phyloP scores from a whole-genome alignment of 106 monocot species.

The Allium fistulosum region DNA sequence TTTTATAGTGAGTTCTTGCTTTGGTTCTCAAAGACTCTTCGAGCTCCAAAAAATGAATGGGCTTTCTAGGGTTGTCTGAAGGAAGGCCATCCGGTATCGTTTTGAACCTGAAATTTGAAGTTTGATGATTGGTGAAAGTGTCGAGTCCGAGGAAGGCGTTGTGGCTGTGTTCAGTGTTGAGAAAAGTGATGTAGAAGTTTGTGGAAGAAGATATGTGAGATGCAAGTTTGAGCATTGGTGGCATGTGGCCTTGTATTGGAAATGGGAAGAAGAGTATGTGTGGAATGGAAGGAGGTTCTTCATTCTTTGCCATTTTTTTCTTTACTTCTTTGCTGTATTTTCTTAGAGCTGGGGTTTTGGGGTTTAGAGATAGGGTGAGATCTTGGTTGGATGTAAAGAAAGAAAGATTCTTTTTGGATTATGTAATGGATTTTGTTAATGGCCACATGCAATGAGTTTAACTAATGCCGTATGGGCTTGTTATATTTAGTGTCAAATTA shows the following conservation, averaged over 20 bases:
- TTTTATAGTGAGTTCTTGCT: constrained; percentile 1
- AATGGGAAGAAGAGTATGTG: constrained; percentile 36
- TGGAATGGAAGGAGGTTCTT: neutral
- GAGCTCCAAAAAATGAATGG: constrained; percentile 4
- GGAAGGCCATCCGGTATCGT: constrained; percentile 52
- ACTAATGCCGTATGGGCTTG: too few species aligned
- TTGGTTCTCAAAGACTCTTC: constrained; percentile 12
- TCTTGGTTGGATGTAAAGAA: too few species aligned
- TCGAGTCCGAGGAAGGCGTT: constrained; percentile 19
- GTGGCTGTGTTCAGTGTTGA: constrained; percentile 11
- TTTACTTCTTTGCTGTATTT: too few species aligned
- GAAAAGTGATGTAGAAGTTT: constrained; percentile 20
- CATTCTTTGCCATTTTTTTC: too few species aligned
- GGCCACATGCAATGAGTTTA: too few species aligned
- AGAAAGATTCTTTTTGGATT: too few species aligned
- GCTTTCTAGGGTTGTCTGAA: constrained; percentile 13
- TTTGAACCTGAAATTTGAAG: constrained; percentile 21
- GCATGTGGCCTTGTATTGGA: constrained; percentile 31
- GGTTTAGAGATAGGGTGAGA: too few species aligned
- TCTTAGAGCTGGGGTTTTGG: too few species aligned
- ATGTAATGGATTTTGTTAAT: too few species aligned
- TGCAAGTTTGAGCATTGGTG: constrained; percentile 33
- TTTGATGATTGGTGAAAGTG: constrained; percentile 15
- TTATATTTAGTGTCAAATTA: too few species aligned
- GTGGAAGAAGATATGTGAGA: constrained; percentile 15